Conservation (phyloP, 352 stramenopile species). For the Elongisporangium anandrum region DNA sequence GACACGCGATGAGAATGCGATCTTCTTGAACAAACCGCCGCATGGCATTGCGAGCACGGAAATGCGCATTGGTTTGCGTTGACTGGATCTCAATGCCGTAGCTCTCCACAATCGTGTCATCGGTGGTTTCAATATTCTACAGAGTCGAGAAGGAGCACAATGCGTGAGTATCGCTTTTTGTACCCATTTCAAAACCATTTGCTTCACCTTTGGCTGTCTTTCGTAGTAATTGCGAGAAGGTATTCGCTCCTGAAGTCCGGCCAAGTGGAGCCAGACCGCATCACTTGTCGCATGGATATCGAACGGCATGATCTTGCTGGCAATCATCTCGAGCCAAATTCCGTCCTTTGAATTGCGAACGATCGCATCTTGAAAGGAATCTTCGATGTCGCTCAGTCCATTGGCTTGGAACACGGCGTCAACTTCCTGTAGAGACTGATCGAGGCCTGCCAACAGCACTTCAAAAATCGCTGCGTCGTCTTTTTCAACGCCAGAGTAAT, state of each 20-base stretch:
- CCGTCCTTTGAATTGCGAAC: slow-evolving; percentile 4
- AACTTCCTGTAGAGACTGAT: slow-evolving; percentile 22
- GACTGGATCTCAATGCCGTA: slow-evolving; percentile 49
- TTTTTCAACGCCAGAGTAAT: slow-evolving; percentile 4
- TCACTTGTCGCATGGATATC: slow-evolving; percentile 23
- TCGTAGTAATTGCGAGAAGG: slow-evolving; percentile 29
- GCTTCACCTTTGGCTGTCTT: slow-evolving; percentile 17
- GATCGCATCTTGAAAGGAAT: slow-evolving; percentile 13
- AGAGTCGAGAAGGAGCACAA: slow-evolving; percentile 7
- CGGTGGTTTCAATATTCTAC: slow-evolving; percentile 15
- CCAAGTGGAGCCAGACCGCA: slow-evolving; percentile 35
- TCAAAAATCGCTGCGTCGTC: slow-evolving; percentile 22
- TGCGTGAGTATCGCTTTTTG: too few species aligned
- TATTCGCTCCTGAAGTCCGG: slow-evolving; percentile 21
- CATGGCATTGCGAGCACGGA: slow-evolving; percentile 55
- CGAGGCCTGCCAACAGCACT: slow-evolving; percentile 18
- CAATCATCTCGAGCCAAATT: slow-evolving; percentile 27
- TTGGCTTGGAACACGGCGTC: slow-evolving; percentile 22
- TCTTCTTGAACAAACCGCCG: slow-evolving; percentile 51
- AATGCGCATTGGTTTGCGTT: slow-evolving; percentile 37
- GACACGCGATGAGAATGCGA: slow-evolving; percentile 57
- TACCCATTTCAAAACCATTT: too few species aligned
- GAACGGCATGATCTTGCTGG: slow-evolving; percentile 42
- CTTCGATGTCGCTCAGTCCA: slow-evolving; percentile 17
- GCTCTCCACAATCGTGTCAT: slow-evolving; percentile 61